A percentile compares a stretch with the other conserved stretches of the same genome.
These are phyloP conservation scores for Sphagnum contortum DNA, from an alignment of 225 moss, liverwort and hornwort species.

Conservation along the genomic window DNA sequence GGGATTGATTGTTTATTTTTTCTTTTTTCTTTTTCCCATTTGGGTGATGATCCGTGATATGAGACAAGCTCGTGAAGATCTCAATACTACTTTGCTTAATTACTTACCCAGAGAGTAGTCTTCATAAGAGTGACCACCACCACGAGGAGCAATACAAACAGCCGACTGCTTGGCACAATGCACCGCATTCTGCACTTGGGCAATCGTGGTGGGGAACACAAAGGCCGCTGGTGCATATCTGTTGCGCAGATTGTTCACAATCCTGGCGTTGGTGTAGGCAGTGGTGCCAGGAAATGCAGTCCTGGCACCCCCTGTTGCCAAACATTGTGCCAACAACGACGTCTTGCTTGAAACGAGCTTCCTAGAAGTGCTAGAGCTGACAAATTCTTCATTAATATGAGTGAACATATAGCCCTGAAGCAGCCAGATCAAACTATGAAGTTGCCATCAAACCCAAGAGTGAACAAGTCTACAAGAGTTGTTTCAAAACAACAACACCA, in stretches of 20 bases:
- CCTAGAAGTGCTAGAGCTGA: too few relatives aligned
- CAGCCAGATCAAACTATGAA: too few relatives aligned
- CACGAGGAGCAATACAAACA: slow-evolving; percentile 59
- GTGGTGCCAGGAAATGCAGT: slow-evolving; percentile 54
- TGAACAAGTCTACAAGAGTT: too few relatives aligned
- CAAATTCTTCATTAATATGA: too few relatives aligned
- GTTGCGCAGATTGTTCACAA: slow-evolving; percentile 39
- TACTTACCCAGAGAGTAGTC: slow-evolving; percentile 54
- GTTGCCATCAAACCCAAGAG: too few relatives aligned
- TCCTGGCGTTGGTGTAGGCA: slow-evolving; percentile 28
- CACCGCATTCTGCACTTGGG: slow-evolving; percentile 69
- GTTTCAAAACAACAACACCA: too few relatives aligned
- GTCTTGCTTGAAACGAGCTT: too few relatives aligned
- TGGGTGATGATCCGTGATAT: too few relatives aligned
- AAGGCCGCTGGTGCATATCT: slow-evolving; percentile 55
- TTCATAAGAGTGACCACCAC: slow-evolving; percentile 77
- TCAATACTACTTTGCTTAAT: neutral
- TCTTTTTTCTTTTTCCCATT: too few relatives aligned
- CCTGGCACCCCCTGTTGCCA: slow-evolving; percentile 36
- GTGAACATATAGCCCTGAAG: too few relatives aligned
- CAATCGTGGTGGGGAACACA: slow-evolving; percentile 49
- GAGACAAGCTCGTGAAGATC: too few relatives aligned
- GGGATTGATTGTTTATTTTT: too few relatives aligned
- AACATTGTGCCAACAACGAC: slow-evolving; percentile 24
- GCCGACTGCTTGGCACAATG: slow-evolving; percentile 45